Conservation (phyloP, 768 basidiomycete genomes). For the Boletus edulis region DNA sequence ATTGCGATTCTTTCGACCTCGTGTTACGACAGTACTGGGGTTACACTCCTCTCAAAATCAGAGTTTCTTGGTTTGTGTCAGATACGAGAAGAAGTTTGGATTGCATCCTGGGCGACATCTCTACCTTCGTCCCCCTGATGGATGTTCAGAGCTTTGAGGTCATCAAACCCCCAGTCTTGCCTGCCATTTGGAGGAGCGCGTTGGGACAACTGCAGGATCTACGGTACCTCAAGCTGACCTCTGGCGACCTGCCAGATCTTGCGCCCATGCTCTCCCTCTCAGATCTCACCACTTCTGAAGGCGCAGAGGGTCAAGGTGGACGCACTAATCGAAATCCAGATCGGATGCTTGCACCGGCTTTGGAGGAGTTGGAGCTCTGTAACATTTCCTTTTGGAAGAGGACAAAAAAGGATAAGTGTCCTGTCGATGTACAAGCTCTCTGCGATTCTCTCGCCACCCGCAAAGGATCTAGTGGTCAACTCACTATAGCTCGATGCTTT, state of each 20-base stretch:
- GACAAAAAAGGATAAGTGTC: no score
- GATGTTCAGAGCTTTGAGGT: background rate
- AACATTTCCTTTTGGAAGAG: no score
- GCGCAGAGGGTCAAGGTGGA: no score
- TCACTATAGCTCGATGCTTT: background rate
- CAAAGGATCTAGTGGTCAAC: background rate
- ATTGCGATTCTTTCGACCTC: background rate
- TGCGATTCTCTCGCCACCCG: background rate
- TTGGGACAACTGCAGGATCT: background rate
- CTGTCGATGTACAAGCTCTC: background rate
- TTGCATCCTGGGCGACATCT: background rate
- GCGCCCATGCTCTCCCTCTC: background rate
- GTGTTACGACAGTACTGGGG: background rate
- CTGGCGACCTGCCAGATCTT: background rate
- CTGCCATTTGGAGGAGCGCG: no score
- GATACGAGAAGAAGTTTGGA: no score
- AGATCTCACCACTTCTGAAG: no score
- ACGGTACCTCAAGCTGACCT: background rate
- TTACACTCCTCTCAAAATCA: background rate
- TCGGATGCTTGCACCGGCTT: background rate
- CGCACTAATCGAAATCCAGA: background rate
- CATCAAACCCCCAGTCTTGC: background rate
- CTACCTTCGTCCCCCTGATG: background rate
- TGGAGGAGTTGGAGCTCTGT: background rate
- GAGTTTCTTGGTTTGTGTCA: background rate